Evolutionary conservation across 176 grass and related monocot species (phyloP).

Genomic region (Cenchrus purpureus): DNA sequence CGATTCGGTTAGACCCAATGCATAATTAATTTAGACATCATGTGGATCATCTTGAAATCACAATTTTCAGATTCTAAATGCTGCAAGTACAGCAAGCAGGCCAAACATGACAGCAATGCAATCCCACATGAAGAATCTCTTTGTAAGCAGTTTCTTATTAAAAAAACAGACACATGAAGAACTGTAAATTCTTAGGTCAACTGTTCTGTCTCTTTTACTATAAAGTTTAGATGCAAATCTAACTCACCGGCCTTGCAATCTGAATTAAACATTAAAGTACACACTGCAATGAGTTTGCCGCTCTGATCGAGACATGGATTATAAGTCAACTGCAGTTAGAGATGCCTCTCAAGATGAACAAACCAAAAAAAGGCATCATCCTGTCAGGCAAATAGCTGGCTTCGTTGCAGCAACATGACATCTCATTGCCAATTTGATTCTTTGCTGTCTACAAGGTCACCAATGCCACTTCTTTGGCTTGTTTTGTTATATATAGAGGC

Average conservation of each 20-base stretch:
- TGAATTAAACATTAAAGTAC: constrained; percentile 9
- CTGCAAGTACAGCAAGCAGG: not conserved
- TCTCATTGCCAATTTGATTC: not conserved
- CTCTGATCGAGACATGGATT: not conserved
- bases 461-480: not conserved
- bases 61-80: constrained; percentile 27
- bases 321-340: not conserved
- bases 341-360: not conserved
- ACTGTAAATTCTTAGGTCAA: not conserved
- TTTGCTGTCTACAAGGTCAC: not conserved
- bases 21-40: not conserved
- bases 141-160: no score
- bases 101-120: not conserved
- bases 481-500: not conserved
- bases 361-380: not conserved
- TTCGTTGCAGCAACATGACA: constrained; percentile 14
- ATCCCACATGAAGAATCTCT: not conserved
- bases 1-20: not conserved
- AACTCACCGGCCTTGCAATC: not conserved
- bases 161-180: no score
- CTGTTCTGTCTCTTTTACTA: not conserved
- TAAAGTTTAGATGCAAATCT: not conserved
- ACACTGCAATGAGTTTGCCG: constrained; percentile 7
- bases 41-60: not conserved
- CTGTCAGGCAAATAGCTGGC: constrained; percentile 5